phyloP scores from a whole-genome alignment of 1,284 basidiomycete genomes.

The Amylostereum areolatum region DNA sequence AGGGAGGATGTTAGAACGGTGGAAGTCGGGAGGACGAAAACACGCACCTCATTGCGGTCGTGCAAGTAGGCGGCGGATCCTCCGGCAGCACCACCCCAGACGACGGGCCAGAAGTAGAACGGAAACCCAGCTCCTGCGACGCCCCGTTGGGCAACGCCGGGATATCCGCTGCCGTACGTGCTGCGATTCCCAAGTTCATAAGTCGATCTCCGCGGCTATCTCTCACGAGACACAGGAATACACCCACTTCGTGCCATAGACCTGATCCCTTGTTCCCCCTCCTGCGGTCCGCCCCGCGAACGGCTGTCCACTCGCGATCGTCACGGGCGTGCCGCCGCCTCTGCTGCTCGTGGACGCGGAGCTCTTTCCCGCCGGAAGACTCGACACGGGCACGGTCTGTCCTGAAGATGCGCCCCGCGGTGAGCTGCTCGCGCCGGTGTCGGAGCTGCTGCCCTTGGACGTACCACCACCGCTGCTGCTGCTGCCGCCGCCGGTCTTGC shows the following conservation, averaged over 20 bases:
- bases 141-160: constrained; percentile 32
- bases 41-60: constrained; percentile 27
- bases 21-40: background rate
- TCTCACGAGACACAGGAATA: background rate
- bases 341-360: constrained; percentile 7
- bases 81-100: constrained; percentile 37
- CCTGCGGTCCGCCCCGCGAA: constrained; percentile 38
- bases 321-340: constrained; percentile 27
- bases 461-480: too few species aligned
- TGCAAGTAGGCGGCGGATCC: constrained; percentile 37
- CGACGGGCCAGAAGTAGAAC: constrained; percentile 54
- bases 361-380: too few species aligned
- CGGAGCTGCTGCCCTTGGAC: too few species aligned
- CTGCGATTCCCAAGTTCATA: constrained; percentile 21
- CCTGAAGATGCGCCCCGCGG: too few species aligned
- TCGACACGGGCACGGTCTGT: too few species aligned
- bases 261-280: constrained; percentile 31
- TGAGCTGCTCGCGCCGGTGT: too few species aligned
- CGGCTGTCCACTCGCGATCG: constrained; percentile 33
- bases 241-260: constrained; percentile 37
- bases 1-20: background rate
- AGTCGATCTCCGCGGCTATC: background rate
- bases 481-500: too few species aligned
- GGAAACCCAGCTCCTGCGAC: constrained; percentile 44
- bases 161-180: constrained; percentile 56